Conservation (phyloP, 208 protist species). For the Naegleria lovaniensis region DNA sequence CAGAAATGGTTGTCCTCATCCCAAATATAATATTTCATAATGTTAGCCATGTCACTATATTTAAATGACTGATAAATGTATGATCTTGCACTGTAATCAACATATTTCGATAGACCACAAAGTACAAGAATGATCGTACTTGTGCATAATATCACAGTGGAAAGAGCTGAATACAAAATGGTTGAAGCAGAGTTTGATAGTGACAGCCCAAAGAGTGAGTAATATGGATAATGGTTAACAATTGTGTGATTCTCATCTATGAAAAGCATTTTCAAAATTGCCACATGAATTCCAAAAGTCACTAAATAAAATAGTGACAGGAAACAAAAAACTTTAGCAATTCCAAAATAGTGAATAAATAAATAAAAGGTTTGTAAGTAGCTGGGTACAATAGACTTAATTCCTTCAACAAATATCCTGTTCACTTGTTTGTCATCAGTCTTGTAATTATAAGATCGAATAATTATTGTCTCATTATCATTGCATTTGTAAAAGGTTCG, state of each 20-base stretch:
- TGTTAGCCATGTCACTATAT: not conserved
- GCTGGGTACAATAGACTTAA: not conserved
- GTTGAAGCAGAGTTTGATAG: not conserved
- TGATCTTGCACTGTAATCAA: not conserved
- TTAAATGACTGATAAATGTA: not conserved
- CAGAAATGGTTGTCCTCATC: not conserved
- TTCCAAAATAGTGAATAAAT: not conserved
- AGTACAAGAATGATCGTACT: not conserved
- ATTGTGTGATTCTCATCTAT: not conserved
- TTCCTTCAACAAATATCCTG: not conserved
- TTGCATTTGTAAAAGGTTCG: not conserved
- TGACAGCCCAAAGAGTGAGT: not conserved
- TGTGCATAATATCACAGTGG: not conserved
- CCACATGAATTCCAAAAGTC: not conserved
- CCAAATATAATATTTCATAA: not conserved
- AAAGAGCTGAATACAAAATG: not conserved
- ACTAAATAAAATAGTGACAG: not conserved
- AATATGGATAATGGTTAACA: too few relatives aligned
- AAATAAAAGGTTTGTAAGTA: not conserved
- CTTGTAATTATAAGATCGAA: not conserved
- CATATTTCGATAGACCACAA: not conserved
- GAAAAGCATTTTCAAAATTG: not conserved
- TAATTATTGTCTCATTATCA: not conserved
- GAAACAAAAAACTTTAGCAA: not conserved
- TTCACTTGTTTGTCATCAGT: not conserved